These are phyloP conservation scores for Arabidopsis thaliana DNA, from an alignment of 345 rosid genomes.

Conservation along the genomic window TAIR10.1 NC_003070.9:9293001-9293500, in stretches of 20 bases:
- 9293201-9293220: conserved; percentile 80
- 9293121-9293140: conserved; percentile 71
- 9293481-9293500: conserved; percentile 90
- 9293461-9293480: conserved; percentile 94
- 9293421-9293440: conserved; percentile 86
- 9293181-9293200: conserved; percentile 92
- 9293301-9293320: background rate
- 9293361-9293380: background rate
- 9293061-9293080: background rate
- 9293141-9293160: conserved; percentile 78
- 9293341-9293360: background rate
- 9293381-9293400: conserved; percentile 51
- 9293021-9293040: background rate
- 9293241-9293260: conserved; percentile 78
- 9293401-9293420: conserved; percentile 57
- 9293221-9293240: conserved; percentile 79
- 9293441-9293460: conserved; percentile 84
- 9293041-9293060: background rate
- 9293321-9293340: background rate
- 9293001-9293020: background rate
- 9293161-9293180: conserved; percentile 88
- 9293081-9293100: conserved; percentile 61
- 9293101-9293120: conserved; percentile 71
- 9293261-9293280: conserved; percentile 54
- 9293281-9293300: conserved; percentile 51